Percentiles rank a stretch among this genome's conserved stretches.
Evolutionary conservation across 768 basidiomycete species (phyloP).

Genomic region (Butyriboletus loyo): DNA sequence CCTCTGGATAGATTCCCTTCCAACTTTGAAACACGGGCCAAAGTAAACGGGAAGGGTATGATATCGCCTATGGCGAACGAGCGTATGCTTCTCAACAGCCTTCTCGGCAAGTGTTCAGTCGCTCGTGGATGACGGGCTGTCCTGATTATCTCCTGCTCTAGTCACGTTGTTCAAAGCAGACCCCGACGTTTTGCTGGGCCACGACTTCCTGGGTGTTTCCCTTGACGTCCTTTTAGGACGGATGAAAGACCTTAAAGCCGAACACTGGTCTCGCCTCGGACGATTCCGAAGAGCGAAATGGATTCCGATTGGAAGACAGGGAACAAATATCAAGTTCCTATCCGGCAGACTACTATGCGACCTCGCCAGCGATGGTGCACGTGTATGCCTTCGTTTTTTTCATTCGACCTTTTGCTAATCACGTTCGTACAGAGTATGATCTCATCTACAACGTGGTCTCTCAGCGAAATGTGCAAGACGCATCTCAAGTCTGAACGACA

Average conservation of each 20-base stretch:
- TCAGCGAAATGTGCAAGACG: conserved; percentile 94
- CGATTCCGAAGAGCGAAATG: conserved; percentile 82
- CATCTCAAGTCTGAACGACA: conserved; percentile 84
- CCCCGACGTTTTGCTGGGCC: conserved; percentile 92
- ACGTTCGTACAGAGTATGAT: conserved; percentile 76
- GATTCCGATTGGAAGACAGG: conserved; percentile 79
- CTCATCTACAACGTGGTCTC: conserved; percentile 94
- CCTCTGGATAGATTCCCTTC: conserved; percentile 85
- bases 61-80: conserved; percentile 81
- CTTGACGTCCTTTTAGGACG: conserved; percentile 89
- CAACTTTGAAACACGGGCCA: conserved; percentile 73
- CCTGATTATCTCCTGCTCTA: conserved; percentile 24
- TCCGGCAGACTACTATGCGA: conserved; percentile 89
- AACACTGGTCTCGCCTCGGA: conserved; percentile 93
- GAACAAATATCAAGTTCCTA: conserved; percentile 79
- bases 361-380: conserved; percentile 90
- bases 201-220: conserved; percentile 88
- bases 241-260: conserved; percentile 85
- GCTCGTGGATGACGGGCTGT: neutral
- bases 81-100: conserved; percentile 75
- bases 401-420: neutral
- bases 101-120: conserved; percentile 57
- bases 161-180: conserved; percentile 81
- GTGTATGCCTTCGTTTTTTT: conserved; percentile 48
- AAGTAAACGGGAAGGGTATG: conserved; percentile 57